These are phyloP conservation scores for Penicilliopsis zonata DNA, from an alignment of 495 filamentous ascomycete genomes.

Conservation along the genomic window DNA sequence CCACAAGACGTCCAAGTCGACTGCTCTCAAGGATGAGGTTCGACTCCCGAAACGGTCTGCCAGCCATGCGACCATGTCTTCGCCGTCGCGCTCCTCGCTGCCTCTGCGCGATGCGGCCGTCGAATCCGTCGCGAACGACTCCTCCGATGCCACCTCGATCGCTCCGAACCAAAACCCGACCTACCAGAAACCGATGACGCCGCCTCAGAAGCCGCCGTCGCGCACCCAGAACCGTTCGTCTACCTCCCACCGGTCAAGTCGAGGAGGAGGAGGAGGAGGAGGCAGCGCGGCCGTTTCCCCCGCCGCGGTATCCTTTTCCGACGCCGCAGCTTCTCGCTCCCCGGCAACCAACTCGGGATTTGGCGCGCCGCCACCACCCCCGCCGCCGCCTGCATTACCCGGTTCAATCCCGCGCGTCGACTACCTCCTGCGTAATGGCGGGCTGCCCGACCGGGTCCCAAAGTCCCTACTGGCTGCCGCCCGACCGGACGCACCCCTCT, in stretches of 20 bases:
- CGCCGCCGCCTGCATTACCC: constrained; percentile 60
- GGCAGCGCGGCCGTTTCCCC: constrained; percentile 15
- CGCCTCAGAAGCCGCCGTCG: constrained; percentile 27
- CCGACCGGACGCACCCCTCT: constrained; percentile 28
- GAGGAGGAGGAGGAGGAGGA: no score
- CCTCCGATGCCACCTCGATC: constrained; percentile 57
- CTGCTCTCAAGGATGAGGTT: constrained; percentile 18
- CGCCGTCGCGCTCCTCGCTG: constrained; percentile 22
- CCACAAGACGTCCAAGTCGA: constrained; percentile 22
- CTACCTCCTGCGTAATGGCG: constrained; percentile 80
- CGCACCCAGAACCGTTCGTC: constrained; percentile 27
- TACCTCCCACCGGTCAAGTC: constrained; percentile 18
- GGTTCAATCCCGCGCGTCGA: constrained; percentile 69
- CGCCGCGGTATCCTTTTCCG: constrained; percentile 27
- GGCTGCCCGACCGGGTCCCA: constrained; percentile 52
- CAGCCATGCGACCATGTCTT: constrained; percentile 20
- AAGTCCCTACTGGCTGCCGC: constrained; percentile 48
- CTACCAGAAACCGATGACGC: constrained; percentile 26
- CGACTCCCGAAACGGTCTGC: constrained; percentile 21
- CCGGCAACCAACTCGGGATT: constrained; percentile 22
- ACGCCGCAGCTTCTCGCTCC: constrained; percentile 25
- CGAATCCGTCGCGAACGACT: constrained; percentile 32
- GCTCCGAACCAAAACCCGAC: constrained; percentile 45
- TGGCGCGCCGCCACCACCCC: constrained; percentile 60
- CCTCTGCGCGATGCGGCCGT: constrained; percentile 25